phyloP scores from a whole-genome alignment of 164 flowering plant genomes.

The Tinospora cordifolia region DNA sequence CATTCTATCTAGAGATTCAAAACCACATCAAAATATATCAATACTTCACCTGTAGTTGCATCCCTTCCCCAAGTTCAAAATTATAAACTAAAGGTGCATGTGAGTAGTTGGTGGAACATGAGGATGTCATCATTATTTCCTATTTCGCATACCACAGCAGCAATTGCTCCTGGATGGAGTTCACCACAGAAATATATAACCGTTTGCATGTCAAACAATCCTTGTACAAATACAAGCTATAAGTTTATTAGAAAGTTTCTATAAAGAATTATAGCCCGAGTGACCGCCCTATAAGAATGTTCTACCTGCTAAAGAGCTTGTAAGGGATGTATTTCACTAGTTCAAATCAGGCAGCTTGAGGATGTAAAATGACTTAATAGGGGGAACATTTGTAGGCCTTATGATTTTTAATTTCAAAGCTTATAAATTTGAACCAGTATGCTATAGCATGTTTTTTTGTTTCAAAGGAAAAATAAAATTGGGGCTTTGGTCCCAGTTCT shows the following conservation, averaged over 20 bases:
- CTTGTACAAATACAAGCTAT: conserved; percentile 2
- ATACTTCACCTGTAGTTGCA: conserved; percentile 30
- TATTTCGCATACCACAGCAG: conserved; percentile 1
- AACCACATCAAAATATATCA: background rate
- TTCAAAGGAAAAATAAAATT: too few species aligned
- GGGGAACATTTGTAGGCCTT: too few species aligned
- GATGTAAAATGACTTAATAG: too few species aligned
- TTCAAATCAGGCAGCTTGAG: background rate
- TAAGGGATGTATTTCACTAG: background rate
- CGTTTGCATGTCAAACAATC: background rate
- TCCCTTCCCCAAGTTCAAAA: conserved; percentile 31
- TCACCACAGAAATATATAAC: background rate
- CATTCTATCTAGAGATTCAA: background rate
- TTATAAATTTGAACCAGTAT: background rate
- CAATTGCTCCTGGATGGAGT: conserved; percentile 1
- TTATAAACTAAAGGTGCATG: conserved; percentile 23
- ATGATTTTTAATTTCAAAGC: background rate
- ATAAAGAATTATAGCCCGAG: background rate
- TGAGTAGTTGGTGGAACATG: conserved; percentile 9
- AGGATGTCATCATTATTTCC: conserved; percentile 15
- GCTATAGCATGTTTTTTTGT: too few species aligned
- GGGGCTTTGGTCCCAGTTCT: too few species aligned
- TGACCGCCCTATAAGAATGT: too few species aligned
- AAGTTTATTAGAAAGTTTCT: background rate
- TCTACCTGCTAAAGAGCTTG: too few species aligned